Evolutionary conservation across 306 rosid species (phyloP).

Genomic region (Boehmeria nivea): DNA sequence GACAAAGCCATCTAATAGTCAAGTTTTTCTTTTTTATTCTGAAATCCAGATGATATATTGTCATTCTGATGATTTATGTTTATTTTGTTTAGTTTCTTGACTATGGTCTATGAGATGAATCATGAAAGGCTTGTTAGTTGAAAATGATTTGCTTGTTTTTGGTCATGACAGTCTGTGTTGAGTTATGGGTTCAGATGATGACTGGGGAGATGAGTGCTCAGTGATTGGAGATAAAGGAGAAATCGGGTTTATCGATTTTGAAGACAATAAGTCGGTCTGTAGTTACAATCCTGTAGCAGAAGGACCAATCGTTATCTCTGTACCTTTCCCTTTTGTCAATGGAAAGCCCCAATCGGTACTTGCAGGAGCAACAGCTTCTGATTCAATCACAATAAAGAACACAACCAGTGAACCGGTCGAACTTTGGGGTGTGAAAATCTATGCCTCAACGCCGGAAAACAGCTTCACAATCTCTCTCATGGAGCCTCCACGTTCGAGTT

Average conservation of each 20-base stretch:
- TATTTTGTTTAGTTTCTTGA: not conserved
- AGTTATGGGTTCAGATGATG: constrained; percentile 50
- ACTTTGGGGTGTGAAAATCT: constrained; percentile 71
- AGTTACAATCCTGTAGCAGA: constrained; percentile 44
- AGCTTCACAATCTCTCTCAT: constrained; percentile 71
- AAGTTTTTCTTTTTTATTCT: too few relatives aligned
- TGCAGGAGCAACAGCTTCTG: constrained; percentile 50
- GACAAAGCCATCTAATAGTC: too few relatives aligned
- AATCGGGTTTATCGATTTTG: constrained; percentile 68
- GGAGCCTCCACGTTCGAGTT: constrained; percentile 53
- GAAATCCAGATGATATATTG: too few relatives aligned
- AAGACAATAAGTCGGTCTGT: constrained; percentile 67
- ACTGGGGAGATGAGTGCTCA: constrained; percentile 65
- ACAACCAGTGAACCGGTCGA: constrained; percentile 62
- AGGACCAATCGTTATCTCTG: constrained; percentile 52
- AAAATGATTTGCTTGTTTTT: constrained; percentile 16
- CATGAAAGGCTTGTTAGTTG: not conserved
- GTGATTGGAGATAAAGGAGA: constrained; percentile 73
- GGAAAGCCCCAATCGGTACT: constrained; percentile 63
- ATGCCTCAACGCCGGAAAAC: constrained; percentile 67
- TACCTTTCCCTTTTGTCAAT: constrained; percentile 57
- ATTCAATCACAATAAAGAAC: constrained; percentile 50
- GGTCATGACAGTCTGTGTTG: constrained; percentile 21
- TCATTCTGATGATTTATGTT: not conserved
- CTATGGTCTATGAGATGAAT: too few relatives aligned